Evolutionary conservation across 306 rosid genomes (phyloP).

Genomic region (Dryas octopetala): DNA sequence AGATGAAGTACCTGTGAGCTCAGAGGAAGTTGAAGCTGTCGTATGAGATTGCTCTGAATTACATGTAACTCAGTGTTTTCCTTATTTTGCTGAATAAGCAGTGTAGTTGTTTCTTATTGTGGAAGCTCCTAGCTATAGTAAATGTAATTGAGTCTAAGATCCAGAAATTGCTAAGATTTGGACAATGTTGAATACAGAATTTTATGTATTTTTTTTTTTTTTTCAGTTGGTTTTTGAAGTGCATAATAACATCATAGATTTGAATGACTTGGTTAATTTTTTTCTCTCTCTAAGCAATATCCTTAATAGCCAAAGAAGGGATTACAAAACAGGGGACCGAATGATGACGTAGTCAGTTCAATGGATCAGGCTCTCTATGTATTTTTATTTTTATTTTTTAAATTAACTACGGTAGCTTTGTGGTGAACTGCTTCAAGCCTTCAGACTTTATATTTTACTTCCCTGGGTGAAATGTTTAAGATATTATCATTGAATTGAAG

Average conservation of each 20-base stretch:
- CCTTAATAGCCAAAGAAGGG: neutral
- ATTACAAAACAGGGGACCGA: neutral
- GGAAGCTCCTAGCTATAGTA: slow-evolving; percentile 10
- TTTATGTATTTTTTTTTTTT: neutral
- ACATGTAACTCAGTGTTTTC: slow-evolving; percentile 16
- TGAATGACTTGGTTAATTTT: no score
- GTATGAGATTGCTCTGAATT: slow-evolving; percentile 40
- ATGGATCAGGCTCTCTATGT: neutral
- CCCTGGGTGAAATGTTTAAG: neutral
- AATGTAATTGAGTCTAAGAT: neutral
- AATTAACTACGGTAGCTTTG: neutral
- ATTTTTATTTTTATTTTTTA: neutral
- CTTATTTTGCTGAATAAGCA: slow-evolving; percentile 32
- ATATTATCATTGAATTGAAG: slow-evolving; percentile 8
- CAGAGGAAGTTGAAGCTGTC: slow-evolving; percentile 78
- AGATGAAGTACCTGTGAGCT: slow-evolving; percentile 61
- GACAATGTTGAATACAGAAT: neutral
- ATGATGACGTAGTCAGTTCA: neutral
- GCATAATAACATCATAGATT: no score
- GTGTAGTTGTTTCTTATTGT: slow-evolving; percentile 25
- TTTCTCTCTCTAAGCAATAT: neutral
- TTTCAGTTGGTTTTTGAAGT: neutral
- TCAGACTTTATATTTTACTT: neutral
- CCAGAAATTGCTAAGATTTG: slow-evolving; percentile 8
- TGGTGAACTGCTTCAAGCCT: slow-evolving; percentile 1